These are phyloP conservation scores for Gracilaria vermiculophylla DNA, from an alignment of 23 red algal genomes.

Conservation along the genomic window DNA sequence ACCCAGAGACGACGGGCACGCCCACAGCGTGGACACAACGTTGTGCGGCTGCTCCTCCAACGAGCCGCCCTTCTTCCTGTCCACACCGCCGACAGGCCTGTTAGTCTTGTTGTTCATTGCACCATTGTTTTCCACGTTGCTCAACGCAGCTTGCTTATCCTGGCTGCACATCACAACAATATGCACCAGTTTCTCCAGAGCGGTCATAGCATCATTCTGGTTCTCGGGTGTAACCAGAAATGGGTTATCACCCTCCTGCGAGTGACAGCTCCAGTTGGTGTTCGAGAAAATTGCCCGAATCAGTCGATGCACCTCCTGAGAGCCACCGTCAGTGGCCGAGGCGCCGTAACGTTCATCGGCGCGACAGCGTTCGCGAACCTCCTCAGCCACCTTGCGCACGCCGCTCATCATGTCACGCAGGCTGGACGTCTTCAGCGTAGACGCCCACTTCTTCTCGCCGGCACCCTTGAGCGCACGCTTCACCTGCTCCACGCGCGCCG, in stretches of 20 bases:
- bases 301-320: conserved; percentile 57
- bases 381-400: conserved; percentile 70
- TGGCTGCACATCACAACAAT: conserved; percentile 2
- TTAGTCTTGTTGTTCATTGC: not conserved
- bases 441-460: conserved; percentile 63
- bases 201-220: conserved; percentile 63
- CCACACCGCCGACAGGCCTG: not conserved
- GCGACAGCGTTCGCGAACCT: conserved; percentile 62
- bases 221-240: conserved; percentile 66
- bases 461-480: conserved; percentile 33
- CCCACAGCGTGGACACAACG: conserved; percentile 17
- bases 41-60: not conserved
- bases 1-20: not conserved
- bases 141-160: not conserved
- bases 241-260: conserved; percentile 65
- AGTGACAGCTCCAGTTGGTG: conserved; percentile 71
- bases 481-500: conserved; percentile 40
- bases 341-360: conserved; percentile 26
- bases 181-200: conserved; percentile 51
- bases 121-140: not conserved
- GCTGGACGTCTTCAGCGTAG: conserved; percentile 46
- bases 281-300: conserved; percentile 64
- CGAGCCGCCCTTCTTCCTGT: not conserved
- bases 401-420: conserved; percentile 76
- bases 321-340: not conserved